These are phyloP conservation scores for Aegilops longissima DNA, from an alignment of 176 grass and related monocot genomes.

Conservation along the genomic window DNA sequence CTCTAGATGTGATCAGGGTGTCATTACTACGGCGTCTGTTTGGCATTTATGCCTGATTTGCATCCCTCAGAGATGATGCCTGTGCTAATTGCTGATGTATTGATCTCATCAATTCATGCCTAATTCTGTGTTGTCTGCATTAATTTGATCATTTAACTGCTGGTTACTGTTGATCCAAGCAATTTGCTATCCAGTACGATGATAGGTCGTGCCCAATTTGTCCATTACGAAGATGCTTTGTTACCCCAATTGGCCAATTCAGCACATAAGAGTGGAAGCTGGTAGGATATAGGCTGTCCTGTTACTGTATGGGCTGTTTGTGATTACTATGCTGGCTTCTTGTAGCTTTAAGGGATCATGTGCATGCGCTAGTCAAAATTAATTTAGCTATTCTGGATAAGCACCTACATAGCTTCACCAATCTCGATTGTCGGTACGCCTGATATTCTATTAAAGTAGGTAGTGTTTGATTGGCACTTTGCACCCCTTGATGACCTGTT, in stretches of 20 bases:
- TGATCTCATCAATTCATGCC: neutral
- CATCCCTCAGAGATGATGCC: neutral
- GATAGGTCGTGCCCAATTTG: neutral
- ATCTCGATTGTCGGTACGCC: neutral
- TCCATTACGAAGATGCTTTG: neutral
- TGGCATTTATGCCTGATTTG: neutral
- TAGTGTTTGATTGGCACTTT: neutral
- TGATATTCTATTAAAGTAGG: constrained; percentile 1
- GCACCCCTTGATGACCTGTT: neutral
- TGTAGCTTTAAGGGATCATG: neutral
- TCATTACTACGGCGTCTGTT: neutral
- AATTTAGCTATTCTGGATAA: neutral
- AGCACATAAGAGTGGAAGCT: neutral
- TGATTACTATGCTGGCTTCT: neutral
- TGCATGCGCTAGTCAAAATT: neutral
- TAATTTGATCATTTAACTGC: neutral
- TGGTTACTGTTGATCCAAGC: neutral
- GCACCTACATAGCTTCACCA: constrained; percentile 1
- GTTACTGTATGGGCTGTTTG: neutral
- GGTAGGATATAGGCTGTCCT: neutral
- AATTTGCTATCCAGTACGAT: neutral
- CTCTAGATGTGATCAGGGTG: neutral
- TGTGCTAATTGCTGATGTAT: neutral
- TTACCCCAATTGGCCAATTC: neutral
- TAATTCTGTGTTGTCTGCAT: neutral